Base-by-base conservation (phyloP, 139 green algal species). In the Tetradesmus lagerheimii region DNA sequence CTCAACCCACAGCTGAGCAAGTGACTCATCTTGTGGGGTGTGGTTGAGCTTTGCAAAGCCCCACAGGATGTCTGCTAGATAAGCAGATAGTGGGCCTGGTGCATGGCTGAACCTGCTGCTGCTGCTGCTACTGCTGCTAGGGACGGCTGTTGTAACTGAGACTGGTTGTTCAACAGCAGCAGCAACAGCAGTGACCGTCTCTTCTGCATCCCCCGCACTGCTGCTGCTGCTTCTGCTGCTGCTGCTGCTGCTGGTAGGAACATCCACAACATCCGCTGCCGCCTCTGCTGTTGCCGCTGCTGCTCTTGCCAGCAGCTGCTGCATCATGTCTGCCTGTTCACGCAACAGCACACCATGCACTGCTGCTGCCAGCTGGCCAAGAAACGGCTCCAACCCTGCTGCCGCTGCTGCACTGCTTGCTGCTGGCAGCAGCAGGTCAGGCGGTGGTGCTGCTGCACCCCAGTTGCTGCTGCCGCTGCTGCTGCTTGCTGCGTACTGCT, bases 31-130 rank as follows among this genome's bases (percentile, higher is more conserved):
- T 1, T 71, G 4, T 25, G 41, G 39, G 15, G 18, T 34, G 38
- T 89, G 84, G n/a, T 38, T 35, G 25, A 89, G 43, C 66, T 89
- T 89, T 67, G 64, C 64, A 78, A 83, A 89, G 14, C 84, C 84
- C 84, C 84, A 89, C 37, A 89, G 27, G 1, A 66, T 11, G 34
- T 81, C 45, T n/a, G 84, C 66, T 0, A 87, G 82, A 20, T 87
- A 79, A 14, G 15, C 16, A 2, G 82, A 77, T 35, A 87, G 31
- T 5, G 27, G 18, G 12, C 15, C 82, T 53, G 82, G 82, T 31
- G 57, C 31, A 53, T 78, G 64, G 53, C 35, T 62, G 57, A 79
- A 87, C 8, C 82, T 45, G 9, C 53, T 78, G 34, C 82, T 78
- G 82, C 35, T 74, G 43, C 31, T 31, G 34, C 41, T 74, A 31